phyloP scores from a whole-genome alignment of 2,329 filamentous ascomycete genomes.

The Fusarium sarcochroum region DNA sequence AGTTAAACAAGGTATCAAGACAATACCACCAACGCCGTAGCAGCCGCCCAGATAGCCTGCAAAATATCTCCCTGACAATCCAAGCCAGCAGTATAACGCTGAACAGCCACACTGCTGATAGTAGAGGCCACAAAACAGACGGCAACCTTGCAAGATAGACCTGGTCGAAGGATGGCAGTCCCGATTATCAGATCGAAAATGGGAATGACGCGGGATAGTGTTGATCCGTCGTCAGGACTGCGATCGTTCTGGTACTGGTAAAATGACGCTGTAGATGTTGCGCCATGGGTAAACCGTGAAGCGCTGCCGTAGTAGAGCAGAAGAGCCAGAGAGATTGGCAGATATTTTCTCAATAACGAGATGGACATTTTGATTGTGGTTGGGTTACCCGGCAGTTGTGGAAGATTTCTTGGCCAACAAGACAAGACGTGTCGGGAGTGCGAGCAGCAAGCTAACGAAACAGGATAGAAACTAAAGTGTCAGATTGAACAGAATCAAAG shows the following conservation, averaged over 20 bases:
- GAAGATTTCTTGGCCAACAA: too few species aligned
- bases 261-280: constrained; percentile 25
- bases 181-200: constrained; percentile 25
- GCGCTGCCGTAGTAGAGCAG: constrained; percentile 39
- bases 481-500: fast-evolving
- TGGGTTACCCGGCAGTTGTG: not conserved
- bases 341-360: not conserved
- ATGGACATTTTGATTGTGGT: constrained; percentile 1
- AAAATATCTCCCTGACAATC: constrained; percentile 12
- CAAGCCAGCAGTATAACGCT: constrained; percentile 10
- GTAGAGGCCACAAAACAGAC: constrained; percentile 31
- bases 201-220: constrained; percentile 14
- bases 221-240: constrained; percentile 21
- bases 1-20: not conserved
- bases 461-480: not conserved
- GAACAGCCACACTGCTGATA: constrained; percentile 13
- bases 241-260: constrained; percentile 33
- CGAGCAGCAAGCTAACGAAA: fast-evolving
- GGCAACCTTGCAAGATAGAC: constrained; percentile 14
- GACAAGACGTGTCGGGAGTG: too few species aligned
- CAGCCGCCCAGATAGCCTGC: constrained; percentile 26
- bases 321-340: constrained; percentile 19
- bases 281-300: constrained; percentile 30
- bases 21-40: constrained; percentile 2
- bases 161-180: constrained; percentile 3